Evolutionary conservation across 768 basidiomycete genomes (phyloP).

Genomic region (Mrakia blollopis): DNA sequence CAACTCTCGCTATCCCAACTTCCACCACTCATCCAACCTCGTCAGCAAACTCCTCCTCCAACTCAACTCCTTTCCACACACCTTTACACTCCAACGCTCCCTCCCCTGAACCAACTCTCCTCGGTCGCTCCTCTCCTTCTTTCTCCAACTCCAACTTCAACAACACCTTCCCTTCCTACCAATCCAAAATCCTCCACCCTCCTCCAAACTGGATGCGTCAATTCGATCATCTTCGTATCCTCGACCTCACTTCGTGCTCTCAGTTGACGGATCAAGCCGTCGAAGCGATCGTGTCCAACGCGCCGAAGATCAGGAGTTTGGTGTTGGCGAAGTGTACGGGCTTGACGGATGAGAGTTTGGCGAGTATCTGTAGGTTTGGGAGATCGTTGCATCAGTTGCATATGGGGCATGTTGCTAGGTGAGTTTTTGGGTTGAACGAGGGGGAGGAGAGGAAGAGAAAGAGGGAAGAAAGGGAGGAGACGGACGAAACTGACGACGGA

Average conservation of each 20-base stretch:
- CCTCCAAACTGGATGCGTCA: constrained; percentile 30
- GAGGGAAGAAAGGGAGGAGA: neutral
- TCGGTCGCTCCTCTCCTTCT: too few relatives aligned
- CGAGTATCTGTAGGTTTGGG: constrained; percentile 80
- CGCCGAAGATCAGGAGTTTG: constrained; percentile 77
- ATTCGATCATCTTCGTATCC: constrained; percentile 82
- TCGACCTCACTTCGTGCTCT: constrained; percentile 83
- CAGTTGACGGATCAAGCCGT: constrained; percentile 75
- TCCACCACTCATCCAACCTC: constrained; percentile 38
- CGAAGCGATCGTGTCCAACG: constrained; percentile 72
- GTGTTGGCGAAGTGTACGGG: constrained; percentile 77
- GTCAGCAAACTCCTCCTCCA: constrained; percentile 6
- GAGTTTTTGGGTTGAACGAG: constrained; percentile 33
- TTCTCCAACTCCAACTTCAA: too few relatives aligned
- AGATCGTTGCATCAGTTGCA: constrained; percentile 91
- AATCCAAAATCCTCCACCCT: neutral
- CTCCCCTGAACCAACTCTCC: neutral
- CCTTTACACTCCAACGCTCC: constrained; percentile 2
- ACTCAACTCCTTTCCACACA: constrained; percentile 10
- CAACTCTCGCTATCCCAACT: constrained; percentile 50
- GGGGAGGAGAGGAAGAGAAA: too few relatives aligned
- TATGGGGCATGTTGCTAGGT: constrained; percentile 70
- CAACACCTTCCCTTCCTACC: too few relatives aligned
- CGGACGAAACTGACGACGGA: neutral
- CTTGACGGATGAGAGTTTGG: constrained; percentile 75